Conservation (phyloP, 768 basidiomycete genomes). For the Suillus ampliporus region DNA sequence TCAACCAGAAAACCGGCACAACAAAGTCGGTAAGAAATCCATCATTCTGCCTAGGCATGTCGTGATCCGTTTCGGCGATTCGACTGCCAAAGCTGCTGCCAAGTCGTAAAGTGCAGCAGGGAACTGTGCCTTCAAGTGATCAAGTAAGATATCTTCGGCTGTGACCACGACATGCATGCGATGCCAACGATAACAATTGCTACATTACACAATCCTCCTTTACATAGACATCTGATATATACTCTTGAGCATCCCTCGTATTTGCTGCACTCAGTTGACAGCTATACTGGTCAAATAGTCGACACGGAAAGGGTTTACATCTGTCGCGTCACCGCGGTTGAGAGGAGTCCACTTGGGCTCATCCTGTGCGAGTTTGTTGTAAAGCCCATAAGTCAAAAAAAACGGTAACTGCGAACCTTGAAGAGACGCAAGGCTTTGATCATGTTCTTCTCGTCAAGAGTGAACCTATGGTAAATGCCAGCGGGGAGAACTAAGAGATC, state of each 20-base stretch:
- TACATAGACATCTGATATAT: background rate
- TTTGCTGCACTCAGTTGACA: constrained; percentile 28
- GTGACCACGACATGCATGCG: no score
- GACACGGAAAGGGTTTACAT: constrained; percentile 64
- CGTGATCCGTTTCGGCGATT: background rate
- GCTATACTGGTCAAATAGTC: constrained; percentile 62
- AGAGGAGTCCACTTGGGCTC: constrained; percentile 91
- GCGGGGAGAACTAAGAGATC: constrained; percentile 89
- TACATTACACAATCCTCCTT: background rate
- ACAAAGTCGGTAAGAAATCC: no score
- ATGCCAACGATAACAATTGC: background rate
- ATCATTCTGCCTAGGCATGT: background rate
- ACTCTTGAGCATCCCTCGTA: background rate
- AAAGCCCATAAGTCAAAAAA: background rate
- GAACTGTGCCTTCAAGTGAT: background rate
- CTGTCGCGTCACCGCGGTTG: constrained; percentile 66
- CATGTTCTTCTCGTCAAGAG: constrained; percentile 74
- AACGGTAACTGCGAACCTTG: constrained; percentile 55
- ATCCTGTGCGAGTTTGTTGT: constrained; percentile 54
- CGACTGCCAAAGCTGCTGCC: no score
- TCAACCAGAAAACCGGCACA: no score
- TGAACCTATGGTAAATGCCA: constrained; percentile 95
- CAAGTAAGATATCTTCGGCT: background rate
- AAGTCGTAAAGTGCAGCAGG: background rate
- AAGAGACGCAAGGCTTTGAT: constrained; percentile 85